Conservation (phyloP, 2,329 filamentous ascomycete genomes). For the Hymenoscyphus fraxineus region DNA sequence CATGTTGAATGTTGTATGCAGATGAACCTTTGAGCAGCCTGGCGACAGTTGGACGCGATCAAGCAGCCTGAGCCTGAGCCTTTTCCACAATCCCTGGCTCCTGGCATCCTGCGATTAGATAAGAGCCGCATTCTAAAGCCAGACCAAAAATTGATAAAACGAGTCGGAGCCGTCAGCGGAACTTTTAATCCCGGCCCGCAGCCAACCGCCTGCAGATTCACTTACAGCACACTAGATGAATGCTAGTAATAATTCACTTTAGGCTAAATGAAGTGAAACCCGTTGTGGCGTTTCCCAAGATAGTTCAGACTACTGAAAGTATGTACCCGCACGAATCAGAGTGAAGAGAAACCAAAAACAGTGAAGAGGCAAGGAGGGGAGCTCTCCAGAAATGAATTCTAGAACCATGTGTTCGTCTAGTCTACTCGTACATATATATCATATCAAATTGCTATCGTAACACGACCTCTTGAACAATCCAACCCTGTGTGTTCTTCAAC, state of each 20-base stretch:
- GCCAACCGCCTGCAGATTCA: not conserved
- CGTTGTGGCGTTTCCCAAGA: not conserved
- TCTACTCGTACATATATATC: constrained; percentile 13
- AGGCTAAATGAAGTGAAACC: not conserved
- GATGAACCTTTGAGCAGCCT: not conserved
- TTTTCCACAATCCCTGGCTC: not conserved
- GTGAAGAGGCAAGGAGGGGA: not conserved
- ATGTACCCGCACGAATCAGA: constrained; percentile 14
- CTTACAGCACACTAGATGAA: not conserved
- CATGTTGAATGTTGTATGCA: constrained; percentile 13
- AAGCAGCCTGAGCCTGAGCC: not conserved
- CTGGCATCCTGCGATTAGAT: not conserved
- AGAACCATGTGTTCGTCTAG: not conserved
- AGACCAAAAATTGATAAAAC: not conserved
- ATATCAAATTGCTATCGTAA: constrained; percentile 14
- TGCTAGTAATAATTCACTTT: not conserved
- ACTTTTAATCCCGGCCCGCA: not conserved
- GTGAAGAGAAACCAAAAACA: not conserved
- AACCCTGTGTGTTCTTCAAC: not conserved
- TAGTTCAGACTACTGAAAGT: not conserved
- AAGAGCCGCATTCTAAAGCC: not conserved
- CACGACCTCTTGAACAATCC: constrained; percentile 19
- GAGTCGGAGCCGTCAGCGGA: not conserved
- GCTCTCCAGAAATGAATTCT: not conserved
- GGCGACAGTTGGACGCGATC: not conserved